phyloP scores from a whole-genome alignment of 2,329 filamentous ascomycete genomes.

The Paraphaeosphaeria minitans region DNA sequence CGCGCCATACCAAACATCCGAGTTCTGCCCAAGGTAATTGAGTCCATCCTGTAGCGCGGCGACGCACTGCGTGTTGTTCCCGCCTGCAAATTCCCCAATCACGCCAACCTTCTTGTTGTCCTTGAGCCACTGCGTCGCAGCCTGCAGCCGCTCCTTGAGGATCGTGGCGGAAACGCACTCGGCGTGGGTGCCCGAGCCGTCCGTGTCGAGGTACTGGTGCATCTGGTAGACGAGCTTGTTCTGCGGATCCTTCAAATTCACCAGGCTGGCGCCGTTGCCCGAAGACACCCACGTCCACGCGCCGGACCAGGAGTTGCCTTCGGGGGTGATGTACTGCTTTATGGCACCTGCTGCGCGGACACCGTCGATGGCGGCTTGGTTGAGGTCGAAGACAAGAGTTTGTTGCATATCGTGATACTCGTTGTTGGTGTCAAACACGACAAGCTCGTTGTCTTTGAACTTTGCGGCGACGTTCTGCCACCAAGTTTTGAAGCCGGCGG shows the following conservation, averaged over 20 bases:
- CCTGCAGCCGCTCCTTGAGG: conserved; percentile 56
- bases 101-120: conserved; percentile 59
- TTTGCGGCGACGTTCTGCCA: conserved; percentile 50
- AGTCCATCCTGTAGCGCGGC: conserved; percentile 57
- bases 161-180: conserved; percentile 61
- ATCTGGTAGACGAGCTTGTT: conserved; percentile 65
- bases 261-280: conserved; percentile 53
- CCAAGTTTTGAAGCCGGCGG: conserved; percentile 50
- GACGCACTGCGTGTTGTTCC: conserved; percentile 57
- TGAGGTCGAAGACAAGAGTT: conserved; percentile 51
- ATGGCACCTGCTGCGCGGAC: conserved; percentile 52
- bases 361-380: conserved; percentile 55
- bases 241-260: conserved; percentile 56
- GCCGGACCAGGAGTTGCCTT: conserved; percentile 58
- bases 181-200: conserved; percentile 58
- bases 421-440: conserved; percentile 56
- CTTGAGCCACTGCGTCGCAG: conserved; percentile 60
- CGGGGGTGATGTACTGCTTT: conserved; percentile 64
- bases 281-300: conserved; percentile 57
- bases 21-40: conserved; percentile 54
- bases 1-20: conserved; percentile 60
- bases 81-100: conserved; percentile 62
- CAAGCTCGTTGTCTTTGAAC: conserved; percentile 49
- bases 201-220: conserved; percentile 66
- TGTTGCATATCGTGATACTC: conserved; percentile 54